phyloP scores from a whole-genome alignment of 1,139 yeast species.

The Candida tropicalis region DNA sequence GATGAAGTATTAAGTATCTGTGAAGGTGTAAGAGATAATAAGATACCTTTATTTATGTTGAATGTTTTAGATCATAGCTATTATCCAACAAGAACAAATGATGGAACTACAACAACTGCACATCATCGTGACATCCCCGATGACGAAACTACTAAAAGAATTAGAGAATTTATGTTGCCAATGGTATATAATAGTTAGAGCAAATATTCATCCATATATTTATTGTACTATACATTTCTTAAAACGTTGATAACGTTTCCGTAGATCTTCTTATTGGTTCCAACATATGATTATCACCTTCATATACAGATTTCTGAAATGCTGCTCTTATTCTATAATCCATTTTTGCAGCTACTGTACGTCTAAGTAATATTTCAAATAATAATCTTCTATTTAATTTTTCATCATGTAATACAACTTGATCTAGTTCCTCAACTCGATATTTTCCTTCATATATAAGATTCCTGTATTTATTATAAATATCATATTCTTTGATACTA shows the following conservation, averaged over 20 bases:
- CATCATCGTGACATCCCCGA: slow-evolving; percentile 27
- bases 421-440: slow-evolving; percentile 25
- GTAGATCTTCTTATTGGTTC: slow-evolving; percentile 36
- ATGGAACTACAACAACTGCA: background rate
- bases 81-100: slow-evolving; percentile 24
- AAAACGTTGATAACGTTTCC: slow-evolving; percentile 1
- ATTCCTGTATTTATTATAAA: background rate
- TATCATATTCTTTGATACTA: background rate
- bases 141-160: slow-evolving; percentile 36
- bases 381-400: slow-evolving; percentile 37
- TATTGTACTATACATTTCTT: background rate
- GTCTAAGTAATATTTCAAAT: slow-evolving; percentile 40
- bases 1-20: slow-evolving; percentile 39
- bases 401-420: slow-evolving; percentile 21
- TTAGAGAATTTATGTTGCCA: slow-evolving; percentile 42
- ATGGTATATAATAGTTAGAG: slow-evolving; percentile 28
- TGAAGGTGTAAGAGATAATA: slow-evolving; percentile 45
- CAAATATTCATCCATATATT: background rate
- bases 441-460: background rate
- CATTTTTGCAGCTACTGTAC: slow-evolving; percentile 49
- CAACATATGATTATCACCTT: slow-evolving; percentile 28
- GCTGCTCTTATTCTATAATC: slow-evolving; percentile 31
- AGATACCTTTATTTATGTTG: slow-evolving; percentile 42
- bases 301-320: slow-evolving; percentile 19
- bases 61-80: slow-evolving; percentile 41